A percentile compares a stretch with the other conserved stretches of the same genome.
Evolutionary conservation across 2,329 filamentous ascomycete genomes (phyloP).

Genomic region (Alternaria infectoria): DNA sequence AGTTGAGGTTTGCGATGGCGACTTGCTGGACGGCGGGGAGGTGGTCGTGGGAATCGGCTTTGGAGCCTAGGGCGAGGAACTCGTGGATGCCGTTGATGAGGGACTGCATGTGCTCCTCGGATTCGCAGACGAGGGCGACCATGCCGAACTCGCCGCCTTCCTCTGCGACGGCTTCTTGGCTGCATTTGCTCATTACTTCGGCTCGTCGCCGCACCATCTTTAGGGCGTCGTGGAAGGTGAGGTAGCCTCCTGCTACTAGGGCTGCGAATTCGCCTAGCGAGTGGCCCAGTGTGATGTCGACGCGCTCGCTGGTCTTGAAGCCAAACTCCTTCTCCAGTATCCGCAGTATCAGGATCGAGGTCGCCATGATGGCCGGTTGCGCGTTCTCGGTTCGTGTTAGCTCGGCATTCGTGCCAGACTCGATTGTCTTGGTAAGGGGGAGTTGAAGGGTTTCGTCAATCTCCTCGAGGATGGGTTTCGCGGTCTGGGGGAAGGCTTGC

Average conservation of each 20-base stretch:
- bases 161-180: constrained; percentile 66
- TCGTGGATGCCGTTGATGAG: constrained; percentile 78
- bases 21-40: constrained; percentile 83
- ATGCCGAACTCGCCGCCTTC: constrained; percentile 89
- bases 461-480: constrained; percentile 78
- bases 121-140: constrained; percentile 88
- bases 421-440: constrained; percentile 78
- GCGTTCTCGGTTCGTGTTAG: constrained; percentile 86
- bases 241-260: constrained; percentile 81
- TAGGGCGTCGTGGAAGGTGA: constrained; percentile 78
- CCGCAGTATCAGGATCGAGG: constrained; percentile 85
- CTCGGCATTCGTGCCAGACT: constrained; percentile 75
- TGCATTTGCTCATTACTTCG: constrained; percentile 82
- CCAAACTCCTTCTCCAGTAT: constrained; percentile 85
- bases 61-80: constrained; percentile 75
- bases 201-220: constrained; percentile 78
- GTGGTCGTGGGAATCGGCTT: constrained; percentile 70
- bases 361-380: constrained; percentile 96
- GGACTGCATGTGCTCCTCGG: constrained; percentile 70
- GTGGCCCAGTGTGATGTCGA: constrained; percentile 87
- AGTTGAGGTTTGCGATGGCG: constrained; percentile 91
- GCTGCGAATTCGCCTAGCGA: constrained; percentile 93
- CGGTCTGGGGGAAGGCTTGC: constrained; percentile 80
- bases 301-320: constrained; percentile 72
- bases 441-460: constrained; percentile 79